Percentiles rank a stretch among this genome's conserved stretches.
phyloP scores from a whole-genome alignment of 495 filamentous ascomycete species.

The Talaromyces ruber region DNA sequence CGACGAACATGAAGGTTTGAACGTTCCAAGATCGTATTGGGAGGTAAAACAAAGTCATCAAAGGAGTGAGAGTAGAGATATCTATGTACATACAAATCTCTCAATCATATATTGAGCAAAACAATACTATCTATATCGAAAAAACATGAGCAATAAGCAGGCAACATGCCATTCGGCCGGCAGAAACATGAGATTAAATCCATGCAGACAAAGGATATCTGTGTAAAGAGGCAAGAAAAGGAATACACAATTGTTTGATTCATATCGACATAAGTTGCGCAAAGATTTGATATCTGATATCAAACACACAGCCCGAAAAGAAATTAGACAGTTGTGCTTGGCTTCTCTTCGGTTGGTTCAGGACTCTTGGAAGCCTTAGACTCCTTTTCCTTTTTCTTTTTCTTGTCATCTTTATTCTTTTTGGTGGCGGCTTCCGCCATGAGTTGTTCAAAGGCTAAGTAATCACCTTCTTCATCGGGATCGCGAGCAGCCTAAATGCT shows the following conservation, averaged over 20 bases:
- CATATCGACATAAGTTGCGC: constrained; percentile 1
- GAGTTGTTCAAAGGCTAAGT: constrained; percentile 97
- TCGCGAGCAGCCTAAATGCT: constrained; percentile 68
- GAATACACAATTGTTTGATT: neutral
- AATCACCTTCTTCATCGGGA: constrained; percentile 95
- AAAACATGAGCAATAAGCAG: neutral
- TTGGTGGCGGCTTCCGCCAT: constrained; percentile 94
- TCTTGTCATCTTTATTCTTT: constrained; percentile 74
- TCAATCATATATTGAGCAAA: constrained; percentile 1
- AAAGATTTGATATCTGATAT: neutral
- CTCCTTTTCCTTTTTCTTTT: constrained; percentile 67
- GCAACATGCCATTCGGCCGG: neutral
- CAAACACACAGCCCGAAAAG: neutral
- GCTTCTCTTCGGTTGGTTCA: neutral
- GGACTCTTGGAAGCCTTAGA: constrained; percentile 12
- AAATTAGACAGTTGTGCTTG: neutral
- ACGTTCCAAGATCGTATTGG: neutral
- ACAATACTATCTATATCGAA: neutral
- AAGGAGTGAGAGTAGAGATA: neutral
- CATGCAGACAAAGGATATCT: constrained; percentile 2
- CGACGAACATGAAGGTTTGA: neutral
- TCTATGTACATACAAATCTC: neutral
- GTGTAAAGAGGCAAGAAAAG: neutral
- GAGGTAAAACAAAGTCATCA: neutral
- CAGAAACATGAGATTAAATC: neutral